Evolutionary conservation across 208 protist species (phyloP).

Genomic region (Acanthamoeba culbertsoni): DNA sequence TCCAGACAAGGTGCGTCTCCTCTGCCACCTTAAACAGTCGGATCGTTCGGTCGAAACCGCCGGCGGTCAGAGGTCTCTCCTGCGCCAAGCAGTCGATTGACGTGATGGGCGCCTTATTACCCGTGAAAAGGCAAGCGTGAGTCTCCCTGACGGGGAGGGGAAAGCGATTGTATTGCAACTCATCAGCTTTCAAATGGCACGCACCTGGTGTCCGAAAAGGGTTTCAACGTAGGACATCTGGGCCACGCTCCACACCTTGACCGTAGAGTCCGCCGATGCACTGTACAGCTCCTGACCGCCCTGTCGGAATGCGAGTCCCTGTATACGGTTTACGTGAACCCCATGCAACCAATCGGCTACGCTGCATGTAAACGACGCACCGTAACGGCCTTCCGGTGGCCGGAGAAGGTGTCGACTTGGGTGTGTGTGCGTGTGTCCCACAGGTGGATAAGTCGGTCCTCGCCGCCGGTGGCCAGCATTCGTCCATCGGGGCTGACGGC

Average conservation of each 20-base stretch:
- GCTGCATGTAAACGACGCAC: too few species aligned
- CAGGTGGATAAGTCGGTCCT: conserved; percentile 41
- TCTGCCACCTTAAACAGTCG: conserved; percentile 65
- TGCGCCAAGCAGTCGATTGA: conserved; percentile 58
- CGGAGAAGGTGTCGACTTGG: conserved; percentile 55
- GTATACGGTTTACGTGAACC: neutral
- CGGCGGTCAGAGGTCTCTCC: conserved; percentile 49
- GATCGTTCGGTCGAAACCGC: conserved; percentile 54
- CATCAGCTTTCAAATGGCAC: too few species aligned
- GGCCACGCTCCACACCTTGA: conserved; percentile 72
- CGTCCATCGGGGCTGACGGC: conserved; percentile 58
- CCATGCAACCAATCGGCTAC: too few species aligned
- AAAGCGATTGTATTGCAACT: too few species aligned
- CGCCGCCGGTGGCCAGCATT: conserved; percentile 58
- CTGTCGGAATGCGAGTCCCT: conserved; percentile 61
- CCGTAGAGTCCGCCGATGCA: conserved; percentile 59
- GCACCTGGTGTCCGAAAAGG: conserved; percentile 62
- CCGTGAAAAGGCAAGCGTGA: neutral
- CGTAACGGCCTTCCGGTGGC: conserved; percentile 60
- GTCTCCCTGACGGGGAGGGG: too few species aligned
- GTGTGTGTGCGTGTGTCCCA: conserved; percentile 57
- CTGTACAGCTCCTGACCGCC: conserved; percentile 64
- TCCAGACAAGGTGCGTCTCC: conserved; percentile 30
- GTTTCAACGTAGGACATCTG: conserved; percentile 75
- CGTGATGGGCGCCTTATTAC: neutral